Evolutionary conservation across 805 yeast species (phyloP), one percentile per base, ranked within the genome.

Genomic region (Candida patagonica): DNA sequence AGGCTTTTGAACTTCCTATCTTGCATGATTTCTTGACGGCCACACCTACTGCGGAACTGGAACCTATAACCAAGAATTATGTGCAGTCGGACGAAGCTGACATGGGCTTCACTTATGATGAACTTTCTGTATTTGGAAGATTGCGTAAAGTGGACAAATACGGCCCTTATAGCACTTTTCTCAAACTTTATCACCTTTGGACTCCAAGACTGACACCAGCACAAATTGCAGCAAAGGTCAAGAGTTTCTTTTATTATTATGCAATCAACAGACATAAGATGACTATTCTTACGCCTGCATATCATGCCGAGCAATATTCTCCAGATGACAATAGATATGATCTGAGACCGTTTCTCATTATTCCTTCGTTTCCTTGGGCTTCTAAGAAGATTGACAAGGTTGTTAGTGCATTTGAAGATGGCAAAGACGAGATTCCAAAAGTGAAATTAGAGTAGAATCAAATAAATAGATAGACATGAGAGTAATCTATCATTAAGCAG

Each of bases 81-180:
- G 94, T 89, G 12, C 99, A 92, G 61, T 82, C 94, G 24, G 99
- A 92, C 60, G 99, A 92, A 61, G 78, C 75, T 10, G 99, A 92
- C 56, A 92, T 92, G 99, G 99, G 99, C 1, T 82, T 94, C 80
- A 83, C 96, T 0, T 92, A 92, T 54, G 94, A 88, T 48, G 98
- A 92, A 57, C 70, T 92, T 44, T 80, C 95, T 25, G 68, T 82
- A 5, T 88, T 92, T 66, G 99, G 99, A 10, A 72, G 82, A 43
- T 70, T 92, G 45, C 74, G 99, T 49, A 92, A 92, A 61, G 80
- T 92, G 35, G 85, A 84, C 36, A 88, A 88, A 63, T 84, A 95
- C 63, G 99, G 99, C 1, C 98, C 98, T 3, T 84, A 83, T 55
- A 84, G 94, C 5, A 85, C 86, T 94, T 92, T 92, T 59, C 67